These are phyloP conservation scores for Fraxinus quadrangulata DNA, from an alignment of 257 asterid species.

Conservation along the genomic window DNA sequence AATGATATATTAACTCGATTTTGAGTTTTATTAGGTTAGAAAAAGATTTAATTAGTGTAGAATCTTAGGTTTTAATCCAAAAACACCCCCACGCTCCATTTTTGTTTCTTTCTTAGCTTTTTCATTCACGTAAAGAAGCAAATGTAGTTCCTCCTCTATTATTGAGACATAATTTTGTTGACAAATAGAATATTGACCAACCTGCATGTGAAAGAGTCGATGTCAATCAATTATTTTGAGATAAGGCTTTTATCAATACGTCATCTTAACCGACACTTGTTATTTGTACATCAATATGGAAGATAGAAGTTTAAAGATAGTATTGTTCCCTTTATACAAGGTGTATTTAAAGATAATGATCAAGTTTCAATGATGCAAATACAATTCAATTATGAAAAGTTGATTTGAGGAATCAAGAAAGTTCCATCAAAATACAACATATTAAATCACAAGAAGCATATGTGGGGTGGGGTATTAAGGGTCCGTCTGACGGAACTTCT, in stretches of 20 bases:
- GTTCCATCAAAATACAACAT: slow-evolving; percentile 12
- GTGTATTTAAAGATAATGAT: not conserved
- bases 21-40: too few relatives aligned
- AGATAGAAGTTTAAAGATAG: not conserved
- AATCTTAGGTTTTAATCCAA: too few relatives aligned
- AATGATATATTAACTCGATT: too few relatives aligned
- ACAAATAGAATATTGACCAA: slow-evolving; percentile 28
- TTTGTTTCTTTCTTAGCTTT: too few relatives aligned
- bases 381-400: too few relatives aligned
- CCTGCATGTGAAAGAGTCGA: slow-evolving; percentile 35
- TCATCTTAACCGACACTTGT: not conserved
- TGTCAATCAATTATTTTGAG: slow-evolving; percentile 10
- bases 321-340: not conserved
- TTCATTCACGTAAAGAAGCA: not conserved
- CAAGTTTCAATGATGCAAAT: slow-evolving; percentile 12
- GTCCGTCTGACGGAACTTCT: too few relatives aligned
- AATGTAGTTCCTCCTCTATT: slow-evolving; percentile 25
- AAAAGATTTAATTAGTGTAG: too few relatives aligned
- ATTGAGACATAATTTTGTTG: slow-evolving; percentile 30
- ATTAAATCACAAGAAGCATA: too few relatives aligned
- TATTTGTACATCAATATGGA: too few relatives aligned
- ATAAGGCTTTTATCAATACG: not conserved
- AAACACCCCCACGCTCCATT: too few relatives aligned
- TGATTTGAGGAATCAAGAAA: too few relatives aligned
- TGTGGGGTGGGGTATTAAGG: slow-evolving; percentile 25